Evolutionary conservation across 2,329 filamentous ascomycete species (phyloP), one percentile per base, ranked within the genome.

Genomic region (Ophidiomyces ophidiicola): DNA sequence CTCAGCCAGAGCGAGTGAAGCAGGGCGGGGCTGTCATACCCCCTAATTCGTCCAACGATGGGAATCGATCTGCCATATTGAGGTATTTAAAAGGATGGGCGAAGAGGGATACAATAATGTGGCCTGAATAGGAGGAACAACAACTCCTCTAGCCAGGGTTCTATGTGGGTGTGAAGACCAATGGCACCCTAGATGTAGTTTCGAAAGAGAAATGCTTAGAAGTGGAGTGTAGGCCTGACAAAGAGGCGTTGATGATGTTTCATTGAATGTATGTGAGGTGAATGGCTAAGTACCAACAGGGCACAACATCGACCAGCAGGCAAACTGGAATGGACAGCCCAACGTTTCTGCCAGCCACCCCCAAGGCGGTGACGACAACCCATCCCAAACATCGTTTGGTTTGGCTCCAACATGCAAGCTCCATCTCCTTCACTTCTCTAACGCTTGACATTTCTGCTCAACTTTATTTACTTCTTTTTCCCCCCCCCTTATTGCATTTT

Each of bases 11-110:
- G 17, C 6, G 14, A 24, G 23, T 11, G 14, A 18, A 17, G 19
- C 18, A 6, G 10, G 20, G n/a, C 14, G 24, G 14, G 11, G 14
- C 21, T 15, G 55, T 58, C 46, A 59, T 41, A 41, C 38, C 38
- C 2, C 38, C 38, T 31, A 86, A 82, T 54, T 86, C 81, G 61
- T 86, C 81, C 52, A 86, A 65, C 32, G 81, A 83, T 51, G 81
- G 81, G 60, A 86, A 86, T 53, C 80, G 69, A 63, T 85, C 80
- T 34, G 81, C 81, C 81, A 86, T 86, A 45, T 36, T 46, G 36
- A 39, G 23, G 21, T 24, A 12, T 26, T 45, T 26, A 29, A 38
- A 35, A 19, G 19, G 37, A 44, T 24, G 26, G 38, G 17, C 36
- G 17, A 44, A 32, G 47, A 41, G 30, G 43, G 36, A 40, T 26